Evolutionary conservation across 2,329 filamentous ascomycete genomes (phyloP).

Genomic region (Nectriaceae sp.): DNA sequence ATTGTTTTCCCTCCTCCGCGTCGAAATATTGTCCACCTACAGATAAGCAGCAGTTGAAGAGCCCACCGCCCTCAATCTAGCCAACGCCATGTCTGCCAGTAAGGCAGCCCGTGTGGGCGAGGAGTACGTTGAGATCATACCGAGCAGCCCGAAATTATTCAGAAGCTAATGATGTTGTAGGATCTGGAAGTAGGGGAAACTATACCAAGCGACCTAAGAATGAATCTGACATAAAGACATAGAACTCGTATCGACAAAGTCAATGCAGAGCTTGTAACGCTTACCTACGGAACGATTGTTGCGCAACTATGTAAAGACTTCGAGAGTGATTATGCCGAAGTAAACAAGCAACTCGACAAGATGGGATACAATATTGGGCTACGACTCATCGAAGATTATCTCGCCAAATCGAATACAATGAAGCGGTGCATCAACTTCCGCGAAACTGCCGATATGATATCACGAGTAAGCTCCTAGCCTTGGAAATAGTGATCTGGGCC

Average conservation of each 20-base stretch:
- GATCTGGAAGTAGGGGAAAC: slow-evolving; percentile 84
- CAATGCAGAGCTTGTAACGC: slow-evolving; percentile 93
- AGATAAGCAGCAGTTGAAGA: too few species aligned
- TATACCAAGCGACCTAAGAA: neutral
- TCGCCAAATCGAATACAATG: slow-evolving; percentile 90
- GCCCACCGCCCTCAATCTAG: slow-evolving; percentile 1
- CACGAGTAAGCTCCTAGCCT: slow-evolving; percentile 64
- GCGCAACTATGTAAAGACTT: slow-evolving; percentile 96
- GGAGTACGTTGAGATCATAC: slow-evolving; percentile 50
- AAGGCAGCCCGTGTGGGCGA: slow-evolving; percentile 64
- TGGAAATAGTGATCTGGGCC: too few species aligned
- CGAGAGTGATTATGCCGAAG: slow-evolving; percentile 88
- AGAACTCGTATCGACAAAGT: slow-evolving; percentile 97
- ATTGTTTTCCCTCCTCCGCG: too few species aligned
- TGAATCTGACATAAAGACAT: slow-evolving; percentile 18
- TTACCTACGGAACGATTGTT: slow-evolving; percentile 97
- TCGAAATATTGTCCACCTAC: too few species aligned
- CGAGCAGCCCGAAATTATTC: neutral
- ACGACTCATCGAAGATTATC: slow-evolving; percentile 93
- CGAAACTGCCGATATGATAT: slow-evolving; percentile 95
- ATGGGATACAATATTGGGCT: slow-evolving; percentile 99
- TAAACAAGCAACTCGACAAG: slow-evolving; percentile 97
- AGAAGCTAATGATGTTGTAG: slow-evolving; percentile 50
- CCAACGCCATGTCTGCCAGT: slow-evolving; percentile 51
- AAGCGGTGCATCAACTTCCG: slow-evolving; percentile 89